A percentile compares a stretch with the other conserved stretches of the same genome.
phyloP scores from a whole-genome alignment of 768 basidiomycete species.

The Podaxis sp. region DNA sequence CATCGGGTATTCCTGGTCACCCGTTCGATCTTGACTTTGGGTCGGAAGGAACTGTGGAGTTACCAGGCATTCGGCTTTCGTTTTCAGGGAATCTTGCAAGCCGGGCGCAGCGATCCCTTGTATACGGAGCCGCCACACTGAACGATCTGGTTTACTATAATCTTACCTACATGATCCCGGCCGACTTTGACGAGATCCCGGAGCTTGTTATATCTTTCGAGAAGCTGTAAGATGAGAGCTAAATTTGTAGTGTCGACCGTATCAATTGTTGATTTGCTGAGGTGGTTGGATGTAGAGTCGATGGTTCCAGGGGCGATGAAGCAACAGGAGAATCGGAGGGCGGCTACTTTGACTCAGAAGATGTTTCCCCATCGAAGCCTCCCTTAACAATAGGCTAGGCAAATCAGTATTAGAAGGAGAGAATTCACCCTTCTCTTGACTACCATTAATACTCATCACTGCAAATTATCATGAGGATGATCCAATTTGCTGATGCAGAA shows the following conservation, averaged over 20 bases:
- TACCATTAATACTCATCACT: no score
- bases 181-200: slow-evolving; percentile 9
- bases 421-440: no score
- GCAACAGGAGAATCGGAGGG: neutral
- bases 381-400: neutral
- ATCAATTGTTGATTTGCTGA: neutral
- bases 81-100: slow-evolving; percentile 24
- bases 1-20: slow-evolving; percentile 23
- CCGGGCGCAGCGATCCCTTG: slow-evolving; percentile 18
- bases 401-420: no score
- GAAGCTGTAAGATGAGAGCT: neutral
- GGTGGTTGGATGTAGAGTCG: neutral
- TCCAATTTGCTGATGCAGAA: neutral
- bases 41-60: slow-evolving; percentile 18
- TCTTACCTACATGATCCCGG: slow-evolving; percentile 24
- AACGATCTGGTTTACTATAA: slow-evolving; percentile 29
- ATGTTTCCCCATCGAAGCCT: neutral
- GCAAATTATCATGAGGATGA: neutral
- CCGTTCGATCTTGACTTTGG: slow-evolving; percentile 22
- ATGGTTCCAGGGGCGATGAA: no score
- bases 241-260: neutral
- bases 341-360: neutral
- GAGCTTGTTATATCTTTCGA: slow-evolving; percentile 6
- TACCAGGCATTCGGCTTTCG: slow-evolving; percentile 18
- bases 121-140: slow-evolving; percentile 23